Evolutionary conservation across 2,329 filamentous ascomycete genomes (phyloP).

Genomic region (Rhexocercosporidium sp.): DNA sequence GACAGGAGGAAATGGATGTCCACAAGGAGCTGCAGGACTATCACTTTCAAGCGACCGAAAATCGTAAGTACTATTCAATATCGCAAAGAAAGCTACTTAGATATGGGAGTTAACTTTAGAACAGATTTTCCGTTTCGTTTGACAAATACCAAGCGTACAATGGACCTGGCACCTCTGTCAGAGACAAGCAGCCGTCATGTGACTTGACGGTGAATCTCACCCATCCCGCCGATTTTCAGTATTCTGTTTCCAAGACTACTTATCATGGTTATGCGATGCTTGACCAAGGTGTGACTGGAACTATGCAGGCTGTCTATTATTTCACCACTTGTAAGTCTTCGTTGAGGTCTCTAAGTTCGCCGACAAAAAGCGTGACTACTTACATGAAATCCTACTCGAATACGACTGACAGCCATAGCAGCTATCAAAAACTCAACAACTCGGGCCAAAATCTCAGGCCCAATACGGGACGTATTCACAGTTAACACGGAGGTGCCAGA

Average conservation of each 20-base stretch:
- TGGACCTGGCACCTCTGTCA: neutral
- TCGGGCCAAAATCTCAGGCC: neutral
- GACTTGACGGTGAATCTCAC: neutral
- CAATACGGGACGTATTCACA: neutral
- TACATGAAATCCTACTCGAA: no score
- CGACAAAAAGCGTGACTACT: neutral
- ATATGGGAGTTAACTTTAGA: neutral
- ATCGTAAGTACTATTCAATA: neutral
- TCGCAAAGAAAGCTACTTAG: neutral
- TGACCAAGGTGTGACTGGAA: neutral
- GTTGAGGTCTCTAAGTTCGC: neutral
- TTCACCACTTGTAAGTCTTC: neutral
- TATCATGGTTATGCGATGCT: neutral
- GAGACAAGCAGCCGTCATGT: neutral
- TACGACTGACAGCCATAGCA: neutral
- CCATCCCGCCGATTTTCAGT: neutral
- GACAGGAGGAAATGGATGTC: neutral
- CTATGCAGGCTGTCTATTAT: neutral
- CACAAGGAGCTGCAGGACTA: neutral
- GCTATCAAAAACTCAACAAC: neutral
- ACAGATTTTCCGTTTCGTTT: neutral
- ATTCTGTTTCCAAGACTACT: neutral
- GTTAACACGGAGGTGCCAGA: neutral
- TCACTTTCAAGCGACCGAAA: neutral
- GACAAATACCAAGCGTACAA: neutral